These are phyloP conservation scores for Bertia moriformis DNA, from an alignment of 2,329 filamentous ascomycete species.

Conservation along the genomic window DNA sequence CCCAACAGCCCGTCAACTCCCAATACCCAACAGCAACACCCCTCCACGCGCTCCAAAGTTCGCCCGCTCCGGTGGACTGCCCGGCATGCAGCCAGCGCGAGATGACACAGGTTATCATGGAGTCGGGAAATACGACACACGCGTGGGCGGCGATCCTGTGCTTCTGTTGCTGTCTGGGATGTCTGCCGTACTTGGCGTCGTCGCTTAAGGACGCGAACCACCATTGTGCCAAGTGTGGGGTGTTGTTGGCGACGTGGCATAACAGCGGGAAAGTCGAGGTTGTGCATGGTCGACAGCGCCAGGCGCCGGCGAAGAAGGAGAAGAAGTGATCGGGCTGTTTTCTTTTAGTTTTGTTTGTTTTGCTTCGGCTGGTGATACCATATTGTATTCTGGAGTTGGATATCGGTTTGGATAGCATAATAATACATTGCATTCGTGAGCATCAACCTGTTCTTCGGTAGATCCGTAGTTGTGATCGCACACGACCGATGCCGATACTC, in stretches of 20 bases:
- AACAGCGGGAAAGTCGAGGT: constrained; percentile 23
- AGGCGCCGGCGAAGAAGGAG: no score
- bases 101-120: constrained; percentile 4
- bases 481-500: no score
- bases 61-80: constrained; percentile 6
- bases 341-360: neutral
- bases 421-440: no score
- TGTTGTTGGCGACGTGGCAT: constrained; percentile 23
- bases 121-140: constrained; percentile 4
- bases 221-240: constrained; percentile 23
- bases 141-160: constrained; percentile 4
- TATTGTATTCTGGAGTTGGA: neutral
- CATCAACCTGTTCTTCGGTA: no score
- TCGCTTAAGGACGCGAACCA: constrained; percentile 26
- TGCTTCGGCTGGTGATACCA: no score
- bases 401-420: no score
- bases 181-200: constrained; percentile 23
- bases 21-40: constrained; percentile 5
- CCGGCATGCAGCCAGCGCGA: constrained; percentile 5
- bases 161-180: constrained; percentile 15
- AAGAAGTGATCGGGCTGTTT: neutral
- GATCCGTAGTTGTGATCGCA: no score
- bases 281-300: no score
- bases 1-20: constrained; percentile 3
- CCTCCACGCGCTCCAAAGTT: constrained; percentile 4